Conservation (phyloP, 306 rosid genomes). For the Prunus persica region Prunus_persica_NCBIv2 NC_034009.1:41743501-41744000, state of each 20-base stretch:
- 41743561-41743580: background rate
- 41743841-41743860: background rate
- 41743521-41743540: background rate
- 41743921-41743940: background rate
- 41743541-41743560: background rate
- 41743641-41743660: background rate
- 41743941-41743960: background rate
- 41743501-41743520: background rate
- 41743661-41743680: background rate
- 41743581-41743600: background rate
- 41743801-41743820: background rate
- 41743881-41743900: background rate
- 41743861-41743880: background rate
- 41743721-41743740: too few species aligned
- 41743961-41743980: background rate
- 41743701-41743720: too few species aligned
- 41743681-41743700: background rate
- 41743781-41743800: background rate
- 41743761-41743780: background rate
- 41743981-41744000: too few species aligned
- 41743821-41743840: constrained; percentile 1
- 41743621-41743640: background rate
- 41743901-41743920: too few species aligned
- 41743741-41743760: too few species aligned
- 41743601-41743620: background rate